Evolutionary conservation across 495 filamentous ascomycete genomes (phyloP).

Genomic region (Xanthoparmelia taractica): DNA sequence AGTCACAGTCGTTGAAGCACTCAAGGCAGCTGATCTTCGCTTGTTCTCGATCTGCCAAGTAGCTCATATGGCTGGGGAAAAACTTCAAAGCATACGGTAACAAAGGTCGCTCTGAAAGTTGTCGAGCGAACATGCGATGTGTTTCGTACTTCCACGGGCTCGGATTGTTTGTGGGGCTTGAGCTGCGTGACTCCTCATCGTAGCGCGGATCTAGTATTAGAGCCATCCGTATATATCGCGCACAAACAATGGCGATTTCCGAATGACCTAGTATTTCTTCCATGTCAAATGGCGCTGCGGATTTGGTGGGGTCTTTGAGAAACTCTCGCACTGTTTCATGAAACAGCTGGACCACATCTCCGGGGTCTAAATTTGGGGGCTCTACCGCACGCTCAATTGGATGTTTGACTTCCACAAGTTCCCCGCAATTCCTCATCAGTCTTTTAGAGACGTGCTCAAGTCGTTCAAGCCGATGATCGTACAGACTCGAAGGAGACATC

Average conservation of each 20-base stretch:
- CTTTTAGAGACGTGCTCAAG: not conserved
- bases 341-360: not conserved
- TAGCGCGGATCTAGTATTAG: not conserved
- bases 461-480: not conserved
- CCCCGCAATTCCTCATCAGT: not conserved
- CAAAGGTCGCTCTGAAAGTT: constrained; percentile 1
- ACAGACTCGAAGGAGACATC: not conserved
- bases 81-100: not conserved
- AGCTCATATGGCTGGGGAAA: not conserved
- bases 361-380: not conserved
- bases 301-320: not conserved
- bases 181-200: not conserved
- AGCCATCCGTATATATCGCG: not conserved
- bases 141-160: not conserved
- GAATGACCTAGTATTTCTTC: not conserved
- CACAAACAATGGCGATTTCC: not conserved
- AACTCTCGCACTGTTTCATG: not conserved
- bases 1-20: not conserved
- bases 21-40: not conserved
- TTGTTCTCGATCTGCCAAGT: not conserved
- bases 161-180: not conserved
- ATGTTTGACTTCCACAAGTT: not conserved
- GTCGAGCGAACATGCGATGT: not conserved
- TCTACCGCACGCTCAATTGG: not conserved
- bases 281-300: not conserved